Evolutionary conservation across 2,329 filamentous ascomycete species (phyloP).

Genomic region (Didymella lethalis): DNA sequence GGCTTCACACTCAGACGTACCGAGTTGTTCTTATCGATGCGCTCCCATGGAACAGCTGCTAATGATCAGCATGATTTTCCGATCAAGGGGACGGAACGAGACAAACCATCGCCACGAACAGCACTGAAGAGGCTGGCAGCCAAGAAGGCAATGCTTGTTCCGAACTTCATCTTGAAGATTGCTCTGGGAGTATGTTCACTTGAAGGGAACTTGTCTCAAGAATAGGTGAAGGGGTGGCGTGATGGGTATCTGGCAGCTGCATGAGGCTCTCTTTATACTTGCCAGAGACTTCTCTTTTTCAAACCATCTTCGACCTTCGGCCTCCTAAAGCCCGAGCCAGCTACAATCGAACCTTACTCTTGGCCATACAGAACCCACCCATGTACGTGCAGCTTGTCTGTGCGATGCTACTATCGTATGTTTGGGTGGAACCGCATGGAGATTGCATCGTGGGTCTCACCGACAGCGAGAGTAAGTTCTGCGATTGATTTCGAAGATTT

Average conservation of each 20-base stretch:
- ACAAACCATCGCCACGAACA: slow-evolving; percentile 43
- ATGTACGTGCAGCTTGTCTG: slow-evolving; percentile 2
- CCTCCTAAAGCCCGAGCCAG: slow-evolving; percentile 1
- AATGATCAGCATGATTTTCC: slow-evolving; percentile 24
- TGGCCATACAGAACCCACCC: slow-evolving; percentile 5
- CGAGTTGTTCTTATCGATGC: slow-evolving; percentile 54
- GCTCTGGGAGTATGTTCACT: slow-evolving; percentile 1
- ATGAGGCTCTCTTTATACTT: slow-evolving; percentile 38
- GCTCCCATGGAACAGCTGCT: slow-evolving; percentile 51
- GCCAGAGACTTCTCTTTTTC: not conserved
- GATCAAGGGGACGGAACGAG: not conserved
- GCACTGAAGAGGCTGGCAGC: slow-evolving; percentile 41
- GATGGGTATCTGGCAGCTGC: slow-evolving; percentile 21
- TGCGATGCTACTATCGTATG: slow-evolving; percentile 5
- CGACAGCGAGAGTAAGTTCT: not conserved
- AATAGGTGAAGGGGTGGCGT: slow-evolving; percentile 27
- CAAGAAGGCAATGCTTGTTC: slow-evolving; percentile 36
- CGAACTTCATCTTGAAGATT: slow-evolving; percentile 44
- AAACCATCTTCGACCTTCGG: not conserved
- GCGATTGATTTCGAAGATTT: slow-evolving; percentile 15
- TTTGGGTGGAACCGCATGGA: slow-evolving; percentile 11
- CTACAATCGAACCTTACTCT: not conserved
- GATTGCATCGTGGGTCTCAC: slow-evolving; percentile 4
- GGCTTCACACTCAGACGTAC: slow-evolving; percentile 24
- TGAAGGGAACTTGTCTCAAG: slow-evolving; percentile 10